Evolutionary conservation across 1,139 yeast species (phyloP), one percentile per base, ranked within the genome.

Genomic region (Sugiyamaella neomexicana): DNA sequence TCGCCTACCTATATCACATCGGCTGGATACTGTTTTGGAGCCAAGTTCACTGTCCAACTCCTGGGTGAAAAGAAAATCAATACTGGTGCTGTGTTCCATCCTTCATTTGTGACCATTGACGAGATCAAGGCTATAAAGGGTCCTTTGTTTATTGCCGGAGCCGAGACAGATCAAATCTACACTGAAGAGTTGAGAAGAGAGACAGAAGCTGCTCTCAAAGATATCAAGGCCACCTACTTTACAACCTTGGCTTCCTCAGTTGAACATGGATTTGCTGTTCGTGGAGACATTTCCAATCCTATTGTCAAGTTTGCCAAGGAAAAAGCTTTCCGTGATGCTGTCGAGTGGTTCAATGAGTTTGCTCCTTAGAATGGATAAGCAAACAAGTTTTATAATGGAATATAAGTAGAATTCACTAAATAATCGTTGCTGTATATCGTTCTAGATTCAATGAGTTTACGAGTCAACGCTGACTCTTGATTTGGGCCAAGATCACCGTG

Each of bases 21-120:
- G 16, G 72, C 86, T 53, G 97, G 97, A 16, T 83, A 88, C 76
- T 90, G 97, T 73, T 89, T 77, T 63, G 97, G 97, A 65, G 96
- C 90, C 50, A 85, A 83, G 69, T 83, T 74, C 60, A 82, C 79
- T 29, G 66, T 85, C 48, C 81, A 78, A 55, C 77, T 84, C 54
- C 72, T 85, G 50, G 72, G 79, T 1, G 69, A 70, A 15, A 73
- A 66, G 27, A 62, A 71, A 25, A 68, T 81, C 32, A 63, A 82
- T 57, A 85, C 78, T 32, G 89, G 80, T 62, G 95, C 91, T 8
- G 68, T 80, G 56, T 93, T 91, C n/a, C 97, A 90, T 69, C 97
- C 97, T 10, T 84, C 95, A 1, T 77, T 83, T 57, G 84, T 87
- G 34, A 56, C 77, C 10, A 76, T 78, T 32, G 89, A 82, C 29